Percentiles rank a stretch among this genome's conserved stretches.
Evolutionary conservation across 768 basidiomycete species (phyloP).

Genomic region (Boletus vermiculosoides): DNA sequence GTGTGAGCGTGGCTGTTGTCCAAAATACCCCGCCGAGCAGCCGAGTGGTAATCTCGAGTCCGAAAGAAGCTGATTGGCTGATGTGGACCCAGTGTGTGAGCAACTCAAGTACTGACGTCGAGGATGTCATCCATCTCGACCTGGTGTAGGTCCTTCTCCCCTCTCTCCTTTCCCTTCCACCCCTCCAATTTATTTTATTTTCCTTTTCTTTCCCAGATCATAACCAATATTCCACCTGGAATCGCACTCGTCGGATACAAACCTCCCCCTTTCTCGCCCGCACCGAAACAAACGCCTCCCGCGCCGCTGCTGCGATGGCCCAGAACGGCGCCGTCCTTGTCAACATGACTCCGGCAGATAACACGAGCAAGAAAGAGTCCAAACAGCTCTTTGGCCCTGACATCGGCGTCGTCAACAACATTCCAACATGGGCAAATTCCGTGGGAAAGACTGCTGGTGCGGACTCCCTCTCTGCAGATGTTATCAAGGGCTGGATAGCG

Average conservation of each 20-base stretch:
- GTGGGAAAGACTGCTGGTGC: constrained; percentile 61
- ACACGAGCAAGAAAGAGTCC: constrained; percentile 48
- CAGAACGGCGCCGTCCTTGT: constrained; percentile 34
- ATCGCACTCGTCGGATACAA: constrained; percentile 53
- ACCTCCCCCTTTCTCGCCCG: constrained; percentile 52
- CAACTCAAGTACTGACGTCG: constrained; percentile 3
- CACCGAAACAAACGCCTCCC: constrained; percentile 47
- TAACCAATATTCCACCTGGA: constrained; percentile 56
- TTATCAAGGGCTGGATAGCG: constrained; percentile 80
- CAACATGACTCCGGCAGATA: constrained; percentile 20
- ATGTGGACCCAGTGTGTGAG: background rate
- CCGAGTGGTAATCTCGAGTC: constrained; percentile 2
- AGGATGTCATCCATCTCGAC: constrained; percentile 34
- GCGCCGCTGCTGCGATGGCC: constrained; percentile 50
- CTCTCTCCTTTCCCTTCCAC: background rate
- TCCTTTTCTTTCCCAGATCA: constrained; percentile 35
- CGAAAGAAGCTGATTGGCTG: background rate
- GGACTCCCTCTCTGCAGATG: constrained; percentile 77
- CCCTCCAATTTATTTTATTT: background rate
- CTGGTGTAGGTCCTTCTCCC: constrained; percentile 37
- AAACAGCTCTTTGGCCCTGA: constrained; percentile 86
- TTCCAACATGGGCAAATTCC: constrained; percentile 67
- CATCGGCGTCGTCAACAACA: constrained; percentile 70
- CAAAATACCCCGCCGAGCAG: constrained; percentile 1
- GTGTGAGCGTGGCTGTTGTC: background rate